Evolutionary conservation across 257 asterid genomes (phyloP).

Genomic region (Fraxinus pennsylvanica): DNA sequence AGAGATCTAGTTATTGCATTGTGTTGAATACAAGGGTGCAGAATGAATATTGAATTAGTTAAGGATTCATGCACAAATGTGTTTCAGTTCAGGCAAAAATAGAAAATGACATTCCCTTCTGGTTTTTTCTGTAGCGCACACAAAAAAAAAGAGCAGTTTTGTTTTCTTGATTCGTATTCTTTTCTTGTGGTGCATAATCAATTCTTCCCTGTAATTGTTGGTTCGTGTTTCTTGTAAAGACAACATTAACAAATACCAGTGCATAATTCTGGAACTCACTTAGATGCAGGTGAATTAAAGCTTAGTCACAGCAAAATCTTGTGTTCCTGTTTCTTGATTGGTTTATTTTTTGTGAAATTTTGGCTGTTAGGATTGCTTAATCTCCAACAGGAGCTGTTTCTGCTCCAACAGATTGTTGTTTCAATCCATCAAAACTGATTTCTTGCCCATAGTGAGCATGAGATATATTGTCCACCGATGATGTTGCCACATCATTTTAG

Average conservation of each 20-base stretch:
- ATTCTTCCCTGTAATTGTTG: not conserved
- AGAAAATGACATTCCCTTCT: not conserved
- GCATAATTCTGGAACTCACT: not conserved
- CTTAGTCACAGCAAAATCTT: not conserved
- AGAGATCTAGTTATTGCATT: not conserved
- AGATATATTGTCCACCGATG: too few species aligned
- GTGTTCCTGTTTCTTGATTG: not conserved
- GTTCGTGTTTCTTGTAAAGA: too few species aligned
- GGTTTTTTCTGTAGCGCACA: too few species aligned
- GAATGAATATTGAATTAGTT: too few species aligned
- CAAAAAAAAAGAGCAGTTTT: not conserved
- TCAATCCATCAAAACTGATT: too few species aligned
- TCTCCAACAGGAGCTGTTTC: not conserved
- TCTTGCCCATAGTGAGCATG: too few species aligned
- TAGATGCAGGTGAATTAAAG: not conserved
- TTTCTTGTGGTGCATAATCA: too few species aligned
- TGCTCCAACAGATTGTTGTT: not conserved
- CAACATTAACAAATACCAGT: not conserved
- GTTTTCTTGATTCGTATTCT: not conserved
- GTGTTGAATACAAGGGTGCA: not conserved
- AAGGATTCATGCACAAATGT: too few species aligned
- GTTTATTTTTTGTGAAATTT: too few species aligned
- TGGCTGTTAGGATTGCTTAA: not conserved
- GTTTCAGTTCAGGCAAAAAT: too few species aligned
- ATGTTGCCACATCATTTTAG: too few species aligned